Evolutionary conservation across 139 green algal genomes (phyloP).

Genomic region (Ettlia oleoabundans): DNA sequence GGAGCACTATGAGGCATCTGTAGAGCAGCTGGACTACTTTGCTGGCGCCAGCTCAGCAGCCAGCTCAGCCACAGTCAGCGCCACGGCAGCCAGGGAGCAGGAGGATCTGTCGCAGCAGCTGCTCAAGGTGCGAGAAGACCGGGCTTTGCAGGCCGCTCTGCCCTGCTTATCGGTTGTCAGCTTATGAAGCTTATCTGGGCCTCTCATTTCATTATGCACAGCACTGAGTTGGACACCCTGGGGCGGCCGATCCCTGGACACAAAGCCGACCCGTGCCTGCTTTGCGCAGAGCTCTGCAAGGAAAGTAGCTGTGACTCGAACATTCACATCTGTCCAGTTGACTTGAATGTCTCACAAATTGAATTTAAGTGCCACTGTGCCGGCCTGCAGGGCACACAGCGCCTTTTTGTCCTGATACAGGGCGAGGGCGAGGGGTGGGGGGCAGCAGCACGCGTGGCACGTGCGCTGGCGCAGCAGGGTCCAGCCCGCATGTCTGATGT

Average conservation of each 20-base stretch:
- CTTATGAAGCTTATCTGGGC: too few relatives aligned
- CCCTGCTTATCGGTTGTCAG: background rate
- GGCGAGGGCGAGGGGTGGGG: slow-evolving; percentile 19
- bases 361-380: too few relatives aligned
- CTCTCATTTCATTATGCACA: background rate
- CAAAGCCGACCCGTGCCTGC: too few relatives aligned
- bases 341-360: too few relatives aligned
- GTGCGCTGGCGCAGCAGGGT: slow-evolving; percentile 21
- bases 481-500: slow-evolving; percentile 32
- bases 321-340: too few relatives aligned
- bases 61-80: background rate
- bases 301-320: too few relatives aligned
- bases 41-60: background rate
- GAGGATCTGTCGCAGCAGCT: slow-evolving; percentile 31
- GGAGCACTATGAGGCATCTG: slow-evolving; percentile 12
- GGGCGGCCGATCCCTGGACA: too few relatives aligned
- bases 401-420: slow-evolving; percentile 32
- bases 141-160: background rate
- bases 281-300: too few relatives aligned
- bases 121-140: slow-evolving; percentile 8
- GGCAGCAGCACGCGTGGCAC: slow-evolving; percentile 3
- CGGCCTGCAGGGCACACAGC: slow-evolving; percentile 29
- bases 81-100: background rate
- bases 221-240: too few relatives aligned
- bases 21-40: slow-evolving; percentile 44